These are phyloP conservation scores for Fraxinus ornus DNA, from an alignment of 305 asterid genomes.

Conservation along the genomic window DNA sequence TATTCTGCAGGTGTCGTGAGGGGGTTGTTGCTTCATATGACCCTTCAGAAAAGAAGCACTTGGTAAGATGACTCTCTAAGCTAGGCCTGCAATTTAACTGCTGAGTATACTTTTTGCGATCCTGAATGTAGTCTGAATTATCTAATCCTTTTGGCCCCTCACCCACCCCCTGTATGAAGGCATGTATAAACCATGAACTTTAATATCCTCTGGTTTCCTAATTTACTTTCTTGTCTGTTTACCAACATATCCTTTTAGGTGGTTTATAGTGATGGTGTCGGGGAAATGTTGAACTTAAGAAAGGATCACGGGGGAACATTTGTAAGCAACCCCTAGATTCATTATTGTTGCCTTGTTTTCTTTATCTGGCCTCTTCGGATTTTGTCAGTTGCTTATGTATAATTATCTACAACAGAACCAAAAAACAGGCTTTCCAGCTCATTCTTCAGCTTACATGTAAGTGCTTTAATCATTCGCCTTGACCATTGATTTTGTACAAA, in stretches of 20 bases:
- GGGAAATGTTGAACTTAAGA: slow-evolving; percentile 29
- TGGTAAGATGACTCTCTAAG: slow-evolving; percentile 24
- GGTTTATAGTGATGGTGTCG: slow-evolving; percentile 22
- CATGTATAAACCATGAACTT: background rate
- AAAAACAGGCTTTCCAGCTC: background rate
- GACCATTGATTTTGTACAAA: background rate
- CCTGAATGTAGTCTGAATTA: background rate
- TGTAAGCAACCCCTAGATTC: slow-evolving; percentile 21
- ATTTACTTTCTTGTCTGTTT: background rate
- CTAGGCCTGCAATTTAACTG: background rate
- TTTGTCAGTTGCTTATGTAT: background rate
- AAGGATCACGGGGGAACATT: slow-evolving; percentile 11
- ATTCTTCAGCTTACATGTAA: slow-evolving; percentile 20
- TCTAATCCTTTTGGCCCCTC: background rate
- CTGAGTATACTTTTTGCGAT: background rate
- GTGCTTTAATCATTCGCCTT: background rate
- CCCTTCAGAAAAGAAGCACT: slow-evolving; percentile 24
- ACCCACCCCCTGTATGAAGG: background rate
- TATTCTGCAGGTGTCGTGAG: slow-evolving; percentile 22
- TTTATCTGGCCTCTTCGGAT: background rate
- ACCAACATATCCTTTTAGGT: slow-evolving; percentile 21
- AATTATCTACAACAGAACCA: slow-evolving; percentile 21
- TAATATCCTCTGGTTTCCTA: background rate
- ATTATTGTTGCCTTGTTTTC: slow-evolving; percentile 5
- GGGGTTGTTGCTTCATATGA: slow-evolving; percentile 33